Percentiles rank a stretch among this genome's conserved stretches.
phyloP scores from a whole-genome alignment of 106 monocot genomes.

The Platanthera guangdongensis region DNA sequence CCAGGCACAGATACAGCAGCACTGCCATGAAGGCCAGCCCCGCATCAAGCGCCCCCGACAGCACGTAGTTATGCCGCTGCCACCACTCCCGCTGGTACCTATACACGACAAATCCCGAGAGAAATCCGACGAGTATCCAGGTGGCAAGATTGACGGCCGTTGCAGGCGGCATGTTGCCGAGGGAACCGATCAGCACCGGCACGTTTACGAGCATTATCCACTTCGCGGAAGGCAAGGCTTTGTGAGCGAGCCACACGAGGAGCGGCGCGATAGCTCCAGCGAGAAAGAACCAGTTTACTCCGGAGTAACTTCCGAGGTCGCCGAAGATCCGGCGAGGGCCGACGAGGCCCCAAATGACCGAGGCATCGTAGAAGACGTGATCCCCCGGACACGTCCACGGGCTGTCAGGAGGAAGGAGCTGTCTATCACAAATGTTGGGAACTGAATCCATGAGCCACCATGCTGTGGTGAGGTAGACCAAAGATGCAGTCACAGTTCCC shows the following conservation, averaged over 20 bases:
- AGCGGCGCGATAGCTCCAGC: constrained; percentile 62
- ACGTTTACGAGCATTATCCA: constrained; percentile 78
- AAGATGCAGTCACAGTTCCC: constrained; percentile 61
- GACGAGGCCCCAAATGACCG: constrained; percentile 91
- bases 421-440: constrained; percentile 66
- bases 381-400: constrained; percentile 91
- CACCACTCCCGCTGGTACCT: constrained; percentile 68
- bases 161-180: constrained; percentile 72
- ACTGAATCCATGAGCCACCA: constrained; percentile 89
- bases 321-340: constrained; percentile 88
- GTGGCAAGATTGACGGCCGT: constrained; percentile 79
- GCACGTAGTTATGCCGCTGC: constrained; percentile 77
- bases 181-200: constrained; percentile 72
- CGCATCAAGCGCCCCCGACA: constrained; percentile 78
- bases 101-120: constrained; percentile 76
- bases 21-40: constrained; percentile 89
- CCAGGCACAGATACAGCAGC: constrained; percentile 59
- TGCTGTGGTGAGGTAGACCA: constrained; percentile 72
- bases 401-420: constrained; percentile 48
- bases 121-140: constrained; percentile 65
- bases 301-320: constrained; percentile 49
- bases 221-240: constrained; percentile 44
- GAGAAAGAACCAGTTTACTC: constrained; percentile 91
- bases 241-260: constrained; percentile 63
- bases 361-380: constrained; percentile 83